phyloP scores from a whole-genome alignment of 1,284 basidiomycete genomes.

The Moniliophthora roreri region DNA sequence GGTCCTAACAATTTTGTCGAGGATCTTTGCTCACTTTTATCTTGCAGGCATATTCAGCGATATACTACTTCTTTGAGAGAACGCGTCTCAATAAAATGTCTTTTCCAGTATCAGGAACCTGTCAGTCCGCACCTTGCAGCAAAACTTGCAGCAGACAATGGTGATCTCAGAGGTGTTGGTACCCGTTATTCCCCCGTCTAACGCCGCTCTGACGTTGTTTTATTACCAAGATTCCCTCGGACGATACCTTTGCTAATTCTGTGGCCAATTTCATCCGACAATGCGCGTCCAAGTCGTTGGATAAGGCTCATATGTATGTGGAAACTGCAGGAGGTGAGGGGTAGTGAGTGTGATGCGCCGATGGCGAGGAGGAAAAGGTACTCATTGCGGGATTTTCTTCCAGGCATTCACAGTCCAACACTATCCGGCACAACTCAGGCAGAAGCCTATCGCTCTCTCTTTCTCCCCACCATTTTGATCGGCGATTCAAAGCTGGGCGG shows the following conservation, averaged over 20 bases:
- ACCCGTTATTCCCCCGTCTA: neutral
- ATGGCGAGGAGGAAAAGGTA: neutral
- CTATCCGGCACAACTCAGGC: conserved; percentile 86
- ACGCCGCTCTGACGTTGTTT: neutral
- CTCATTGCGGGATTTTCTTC: conserved; percentile 1
- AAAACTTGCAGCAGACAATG: conserved; percentile 50
- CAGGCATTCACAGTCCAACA: conserved; percentile 92
- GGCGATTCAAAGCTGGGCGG: conserved; percentile 91
- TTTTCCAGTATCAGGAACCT: conserved; percentile 86
- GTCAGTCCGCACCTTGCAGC: conserved; percentile 94
- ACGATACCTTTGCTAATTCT: conserved; percentile 69
- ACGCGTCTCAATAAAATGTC: conserved; percentile 65
- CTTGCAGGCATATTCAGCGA: conserved; percentile 66
- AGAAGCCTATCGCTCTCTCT: conserved; percentile 82
- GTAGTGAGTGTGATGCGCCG: conserved; percentile 6
- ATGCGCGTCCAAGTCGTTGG: conserved; percentile 38
- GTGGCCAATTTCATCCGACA: conserved; percentile 62
- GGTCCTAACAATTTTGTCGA: conserved; percentile 24
- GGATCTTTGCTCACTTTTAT: neutral
- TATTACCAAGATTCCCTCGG: conserved; percentile 44
- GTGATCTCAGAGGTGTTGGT: conserved; percentile 23
- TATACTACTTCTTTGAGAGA: conserved; percentile 45
- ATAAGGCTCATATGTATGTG: conserved; percentile 72
- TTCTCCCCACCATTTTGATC: conserved; percentile 85
- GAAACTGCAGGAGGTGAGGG: conserved; percentile 91